Evolutionary conservation across 352 stramenopile genomes (phyloP).

Genomic region (Globisporangium iwayamae): DNA sequence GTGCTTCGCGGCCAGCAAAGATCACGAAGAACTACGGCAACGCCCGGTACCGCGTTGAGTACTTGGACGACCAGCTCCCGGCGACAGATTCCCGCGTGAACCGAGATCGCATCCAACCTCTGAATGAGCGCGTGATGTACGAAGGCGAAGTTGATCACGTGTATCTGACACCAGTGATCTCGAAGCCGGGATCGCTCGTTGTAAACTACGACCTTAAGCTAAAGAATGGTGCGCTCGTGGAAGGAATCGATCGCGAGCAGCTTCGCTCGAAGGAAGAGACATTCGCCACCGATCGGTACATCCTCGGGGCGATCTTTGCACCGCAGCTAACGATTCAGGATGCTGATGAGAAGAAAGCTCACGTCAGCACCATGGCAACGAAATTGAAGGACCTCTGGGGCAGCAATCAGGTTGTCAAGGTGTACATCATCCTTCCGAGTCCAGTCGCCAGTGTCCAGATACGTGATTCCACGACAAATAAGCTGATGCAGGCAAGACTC

Average conservation of each 20-base stretch:
- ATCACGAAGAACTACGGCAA: conserved; percentile 40
- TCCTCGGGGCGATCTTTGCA: conserved; percentile 38
- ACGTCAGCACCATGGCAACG: conserved; percentile 13
- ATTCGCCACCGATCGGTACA: conserved; percentile 36
- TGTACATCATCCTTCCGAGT: conserved; percentile 42
- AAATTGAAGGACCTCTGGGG: conserved; percentile 38
- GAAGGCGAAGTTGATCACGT: conserved; percentile 27
- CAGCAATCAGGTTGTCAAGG: conserved; percentile 41
- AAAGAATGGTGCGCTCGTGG: conserved; percentile 34
- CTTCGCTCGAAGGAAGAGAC: conserved; percentile 35
- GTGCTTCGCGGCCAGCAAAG: conserved; percentile 24
- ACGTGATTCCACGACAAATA: conserved; percentile 37
- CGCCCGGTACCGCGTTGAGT: conserved; percentile 49
- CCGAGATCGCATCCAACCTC: conserved; percentile 30
- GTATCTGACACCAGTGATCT: conserved; percentile 14
- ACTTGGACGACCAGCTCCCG: conserved; percentile 28
- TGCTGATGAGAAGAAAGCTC: background rate
- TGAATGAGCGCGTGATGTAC: conserved; percentile 26
- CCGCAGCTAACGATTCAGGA: conserved; percentile 23
- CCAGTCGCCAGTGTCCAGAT: conserved; percentile 30
- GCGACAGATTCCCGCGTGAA: conserved; percentile 27
- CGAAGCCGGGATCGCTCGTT: background rate
- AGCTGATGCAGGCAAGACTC: conserved; percentile 31
- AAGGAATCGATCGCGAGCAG: conserved; percentile 25
- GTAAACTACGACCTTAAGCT: conserved; percentile 27